Conservation (phyloP, 2,329 filamentous ascomycete genomes). For the Fusarium sp. region DNA sequence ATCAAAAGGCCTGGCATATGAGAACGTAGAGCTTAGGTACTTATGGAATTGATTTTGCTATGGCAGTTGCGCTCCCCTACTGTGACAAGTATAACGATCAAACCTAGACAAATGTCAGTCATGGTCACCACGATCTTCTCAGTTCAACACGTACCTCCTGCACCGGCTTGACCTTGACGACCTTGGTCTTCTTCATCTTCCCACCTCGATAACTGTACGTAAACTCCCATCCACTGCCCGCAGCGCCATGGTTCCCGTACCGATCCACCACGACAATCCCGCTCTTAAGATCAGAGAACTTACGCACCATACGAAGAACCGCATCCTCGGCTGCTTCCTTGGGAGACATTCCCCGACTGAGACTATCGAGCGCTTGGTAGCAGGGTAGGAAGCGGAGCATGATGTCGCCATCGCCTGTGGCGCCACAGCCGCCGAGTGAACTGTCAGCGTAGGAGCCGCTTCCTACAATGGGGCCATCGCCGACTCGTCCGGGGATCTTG, state of each 20-base stretch:
- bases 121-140: background rate
- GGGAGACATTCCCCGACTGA: slow-evolving; percentile 62
- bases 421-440: slow-evolving; percentile 66
- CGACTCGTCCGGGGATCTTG: slow-evolving; percentile 67
- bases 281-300: slow-evolving; percentile 59
- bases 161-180: slow-evolving; percentile 55
- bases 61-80: background rate
- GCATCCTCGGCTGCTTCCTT: slow-evolving; percentile 63
- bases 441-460: slow-evolving; percentile 67
- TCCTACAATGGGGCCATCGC: slow-evolving; percentile 66
- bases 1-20: too few relatives aligned
- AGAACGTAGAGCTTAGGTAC: too few relatives aligned
- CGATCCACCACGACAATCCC: slow-evolving; percentile 64
- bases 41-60: background rate
- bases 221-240: slow-evolving; percentile 66
- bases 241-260: slow-evolving; percentile 61
- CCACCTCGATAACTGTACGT: slow-evolving; percentile 64
- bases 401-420: slow-evolving; percentile 67
- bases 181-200: slow-evolving; percentile 58
- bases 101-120: slow-evolving; percentile 12
- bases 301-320: slow-evolving; percentile 60
- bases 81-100: background rate
- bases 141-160: slow-evolving; percentile 24
- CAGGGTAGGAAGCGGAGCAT: slow-evolving; percentile 69
- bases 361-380: slow-evolving; percentile 67